Base-by-base conservation (phyloP, 2,329 filamentous ascomycete genomes). In the Pyrenochaeta sp. region DNA sequence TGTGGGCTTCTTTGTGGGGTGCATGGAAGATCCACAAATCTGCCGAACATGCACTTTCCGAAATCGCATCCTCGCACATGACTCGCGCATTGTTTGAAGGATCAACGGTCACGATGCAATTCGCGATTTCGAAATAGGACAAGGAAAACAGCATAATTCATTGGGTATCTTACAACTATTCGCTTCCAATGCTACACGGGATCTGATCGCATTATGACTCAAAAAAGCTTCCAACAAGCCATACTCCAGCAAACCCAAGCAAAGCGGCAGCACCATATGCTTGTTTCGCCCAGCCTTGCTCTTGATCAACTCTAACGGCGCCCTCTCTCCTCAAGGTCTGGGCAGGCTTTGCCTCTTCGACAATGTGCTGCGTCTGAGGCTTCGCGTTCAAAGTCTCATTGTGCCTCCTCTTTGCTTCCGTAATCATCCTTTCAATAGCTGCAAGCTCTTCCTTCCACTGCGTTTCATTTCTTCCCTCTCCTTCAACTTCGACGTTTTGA, bases 401-500 rank as follows among this genome's bases (percentile, higher is more conserved):
- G 40, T 72, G 63, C 15, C 62, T 46, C 44, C 66, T 77, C 74
- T 68, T 68, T 21, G 72, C 63, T 74, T 79, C 62, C 81, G 89
- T 72, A 21, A 83, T 79, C 56, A 86, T 74, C 38, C 72, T 74
- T 29, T 78, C 88, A 34, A 96, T 80, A n/a, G 86, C 83, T 22
- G 88, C 74, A 48, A 96, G 73, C 60, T 96, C 91, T 57, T 92
- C 86, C 49, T 76, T 75, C 71, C 82, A 76, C 15, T 71, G 64
- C 11, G 72, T 73, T 32, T 72, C 68, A 23, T 72, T 72, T 64
- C 73, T 41, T 61, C 70, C 22, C 64, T 69, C 24, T 75, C 81
- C 40, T 55, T 94, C 89, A 3, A 97, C 84, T 72, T 97, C 94
- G 3, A 99, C 92, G 58, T 93, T 96, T 70, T 99, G 94, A 10